Conservation (phyloP, 495 filamentous ascomycete species). For the Hyaloscypha bicolor region DNA sequence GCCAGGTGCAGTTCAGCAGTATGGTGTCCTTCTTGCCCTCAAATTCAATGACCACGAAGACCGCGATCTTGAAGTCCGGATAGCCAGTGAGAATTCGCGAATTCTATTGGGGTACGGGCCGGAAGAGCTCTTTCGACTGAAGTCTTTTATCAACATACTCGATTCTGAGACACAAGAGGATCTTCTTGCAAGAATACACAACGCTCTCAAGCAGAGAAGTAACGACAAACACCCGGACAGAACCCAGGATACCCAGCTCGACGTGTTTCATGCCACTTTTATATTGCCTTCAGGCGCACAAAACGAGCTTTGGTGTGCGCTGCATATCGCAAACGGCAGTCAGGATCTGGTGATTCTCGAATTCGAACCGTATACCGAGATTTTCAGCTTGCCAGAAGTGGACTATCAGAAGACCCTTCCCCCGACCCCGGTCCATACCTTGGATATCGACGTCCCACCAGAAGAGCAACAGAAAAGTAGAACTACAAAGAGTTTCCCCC, state of each 20-base stretch:
- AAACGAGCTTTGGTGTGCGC: slow-evolving; percentile 78
- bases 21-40: slow-evolving; percentile 72
- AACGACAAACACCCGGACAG: slow-evolving; percentile 81
- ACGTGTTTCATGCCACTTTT: slow-evolving; percentile 64
- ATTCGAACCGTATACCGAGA: slow-evolving; percentile 85
- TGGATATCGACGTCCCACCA: slow-evolving; percentile 39
- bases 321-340: slow-evolving; percentile 69
- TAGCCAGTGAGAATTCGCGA: slow-evolving; percentile 85
- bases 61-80: slow-evolving; percentile 68
- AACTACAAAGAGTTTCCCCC: slow-evolving; percentile 75
- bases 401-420: slow-evolving; percentile 54
- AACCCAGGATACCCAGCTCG: slow-evolving; percentile 65
- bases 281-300: slow-evolving; percentile 48
- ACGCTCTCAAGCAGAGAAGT: slow-evolving; percentile 66
- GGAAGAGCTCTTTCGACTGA: slow-evolving; percentile 70
- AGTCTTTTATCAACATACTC: slow-evolving; percentile 77
- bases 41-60: slow-evolving; percentile 65
- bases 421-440: slow-evolving; percentile 49
- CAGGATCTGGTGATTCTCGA: slow-evolving; percentile 82
- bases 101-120: slow-evolving; percentile 78
- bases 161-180: slow-evolving; percentile 55
- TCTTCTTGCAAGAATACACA: slow-evolving; percentile 60
- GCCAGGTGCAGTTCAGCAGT: slow-evolving; percentile 83
- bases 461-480: slow-evolving; percentile 69
- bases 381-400: slow-evolving; percentile 8